Base-by-base conservation (phyloP, 2,329 filamentous ascomycete species). In the Fusarium praegraminearum region DNA sequence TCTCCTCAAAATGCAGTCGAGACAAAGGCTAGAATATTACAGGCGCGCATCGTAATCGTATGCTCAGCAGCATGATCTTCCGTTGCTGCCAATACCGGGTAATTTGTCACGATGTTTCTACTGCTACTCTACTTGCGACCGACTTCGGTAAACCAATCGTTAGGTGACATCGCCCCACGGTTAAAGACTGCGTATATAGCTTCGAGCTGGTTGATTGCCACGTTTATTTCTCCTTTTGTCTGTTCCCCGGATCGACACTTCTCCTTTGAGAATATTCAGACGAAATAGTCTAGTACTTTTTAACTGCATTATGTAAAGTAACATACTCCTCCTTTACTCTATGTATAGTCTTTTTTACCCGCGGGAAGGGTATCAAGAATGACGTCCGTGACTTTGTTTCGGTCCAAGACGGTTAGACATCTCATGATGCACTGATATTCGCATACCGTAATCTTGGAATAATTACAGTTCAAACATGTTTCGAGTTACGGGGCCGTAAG, bases 21-120 rank as follows among this genome's bases (percentile, higher is more conserved):
- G 2, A 18, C 7, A 12, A 30, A 43, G 20, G 32, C 35, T 20
- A 7, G 16, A 22, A 36, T 63, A 20, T n/a, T 63, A 63, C 49
- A 56, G 60, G 58, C 9, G 60, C 60, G 60, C 60, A 56, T 63
- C 10, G 0, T 15, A 32, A 56, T 57, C 10, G 1, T 18, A 41
- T 5, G 16, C 35, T 49, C 12, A 13, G 10, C 30, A 15, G 12
- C 20, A 26, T 47, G 43, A 56, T 36, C 18, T 45, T n/a, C 32
- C n/a, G 22, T 45, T 30, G 24, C 13, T 30, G n/a, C 13, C 32
- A 26, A 24, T 18, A 18, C 30, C 30, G 36, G 44, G 20, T 50
- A 36, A 50, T 38, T 38, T 28, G n/a, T 11, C 15, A 38, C 7
- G 9, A 28, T 40, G 35, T 40, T 41, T 41, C n/a, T 52, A 30